Conservation (phyloP, 129 eudicot species). For the Glebionis coronaria region DNA sequence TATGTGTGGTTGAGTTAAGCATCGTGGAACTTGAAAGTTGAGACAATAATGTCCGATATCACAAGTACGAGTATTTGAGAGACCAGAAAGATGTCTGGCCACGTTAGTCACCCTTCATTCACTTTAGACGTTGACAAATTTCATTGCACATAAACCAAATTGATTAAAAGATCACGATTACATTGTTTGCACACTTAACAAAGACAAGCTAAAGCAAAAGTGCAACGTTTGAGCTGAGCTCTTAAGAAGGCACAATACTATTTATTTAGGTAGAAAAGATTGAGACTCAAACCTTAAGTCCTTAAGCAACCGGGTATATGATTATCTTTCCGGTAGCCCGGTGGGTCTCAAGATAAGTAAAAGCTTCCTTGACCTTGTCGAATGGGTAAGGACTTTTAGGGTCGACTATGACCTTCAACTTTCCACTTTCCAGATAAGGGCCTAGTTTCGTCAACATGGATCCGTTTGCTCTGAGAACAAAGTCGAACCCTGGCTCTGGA, state of each 20-base stretch:
- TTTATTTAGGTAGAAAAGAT: not conserved
- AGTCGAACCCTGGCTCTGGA: constrained; percentile 69
- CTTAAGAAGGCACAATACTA: not conserved
- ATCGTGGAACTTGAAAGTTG: no score
- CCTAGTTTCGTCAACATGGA: constrained; percentile 60
- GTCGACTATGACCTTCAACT: constrained; percentile 72
- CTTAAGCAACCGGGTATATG: constrained; percentile 70
- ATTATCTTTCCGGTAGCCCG: constrained; percentile 87
- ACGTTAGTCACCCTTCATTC: no score
- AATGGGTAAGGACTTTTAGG: constrained; percentile 83
- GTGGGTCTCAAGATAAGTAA: constrained; percentile 68
- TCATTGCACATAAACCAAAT: not conserved
- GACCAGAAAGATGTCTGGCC: no score
- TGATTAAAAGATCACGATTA: not conserved
- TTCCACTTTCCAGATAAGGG: constrained; percentile 77
- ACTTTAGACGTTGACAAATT: no score
- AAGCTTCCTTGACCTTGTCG: constrained; percentile 74
- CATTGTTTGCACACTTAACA: constrained; percentile 2
- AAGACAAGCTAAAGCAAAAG: not conserved
- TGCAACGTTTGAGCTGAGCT: not conserved
- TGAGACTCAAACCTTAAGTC: no score
- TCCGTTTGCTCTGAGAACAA: constrained; percentile 71
- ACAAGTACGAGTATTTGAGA: no score
- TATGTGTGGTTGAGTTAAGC: no score
- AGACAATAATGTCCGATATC: no score